Base-by-base conservation (phyloP, 129 eudicot genomes). In the Ambrosia trifida region DNA sequence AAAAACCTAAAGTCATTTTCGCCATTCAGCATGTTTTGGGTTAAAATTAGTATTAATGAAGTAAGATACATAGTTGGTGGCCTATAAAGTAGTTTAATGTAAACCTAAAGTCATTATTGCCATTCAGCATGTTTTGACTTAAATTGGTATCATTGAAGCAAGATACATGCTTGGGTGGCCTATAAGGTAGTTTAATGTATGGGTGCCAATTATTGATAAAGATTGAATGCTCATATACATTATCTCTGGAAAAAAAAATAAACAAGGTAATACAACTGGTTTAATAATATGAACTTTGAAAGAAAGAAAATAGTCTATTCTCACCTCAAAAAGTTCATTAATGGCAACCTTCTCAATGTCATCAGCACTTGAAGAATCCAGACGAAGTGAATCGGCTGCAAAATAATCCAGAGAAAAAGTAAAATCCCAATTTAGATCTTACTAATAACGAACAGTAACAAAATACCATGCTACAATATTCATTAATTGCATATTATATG, bases 281-380 rank as follows among this genome's bases (percentile, higher is more conserved):
- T 19, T 19, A 64, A 38, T 30, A 19, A 31, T 11, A 54, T 28
- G 28, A 63, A 78, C 12, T 18, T 41, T 13, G 11, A 20, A 61
- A 38, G 11, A 35, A 17, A 35, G 44, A 24, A 33, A 66, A 56
- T 2, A 5, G 2, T 18, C 50, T 24, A 17, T 9, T 33, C 54
- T 49, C 69, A 86, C 98, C 96, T 92, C 91, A 78, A 89, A 89
- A 33, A 89, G 83, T 76, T 92, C 98, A 74, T 80, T 80, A 50
- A 92, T 75, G 43, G 88, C 95, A 73, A 92, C 88, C 84, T 83
- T 92, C 70, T 92, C 95, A 17, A 80, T 68, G 66, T 89, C 95
- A 72, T 86, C 98, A 11, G 79, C 76, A 70, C 64, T 79, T 4
- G 98, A 82, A 78, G 85, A 78, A 43, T 92, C 98, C 51, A 89